Percentiles rank a stretch among this genome's conserved stretches.
phyloP scores from a whole-genome alignment of 2,329 filamentous ascomycete genomes.

The Aureobasidium leucospermi region DNA sequence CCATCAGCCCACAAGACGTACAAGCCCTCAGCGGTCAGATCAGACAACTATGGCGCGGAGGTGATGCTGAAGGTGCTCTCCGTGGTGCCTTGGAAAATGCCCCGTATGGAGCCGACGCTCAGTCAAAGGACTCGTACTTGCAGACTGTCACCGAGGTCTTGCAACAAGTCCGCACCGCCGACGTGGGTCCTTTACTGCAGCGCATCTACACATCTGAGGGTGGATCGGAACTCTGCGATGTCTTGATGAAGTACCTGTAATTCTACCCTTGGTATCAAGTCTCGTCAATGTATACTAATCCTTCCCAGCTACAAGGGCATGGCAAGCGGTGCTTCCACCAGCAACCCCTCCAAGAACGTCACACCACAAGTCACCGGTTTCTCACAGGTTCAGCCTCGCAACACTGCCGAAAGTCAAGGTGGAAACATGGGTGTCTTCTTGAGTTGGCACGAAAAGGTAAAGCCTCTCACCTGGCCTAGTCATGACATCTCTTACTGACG shows the following conservation, averaged over 20 bases:
- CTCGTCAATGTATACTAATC: not conserved
- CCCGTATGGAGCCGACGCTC: slow-evolving; percentile 56
- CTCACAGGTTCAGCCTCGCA: slow-evolving; percentile 61
- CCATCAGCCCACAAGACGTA: slow-evolving; percentile 69
- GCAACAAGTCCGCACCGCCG: slow-evolving; percentile 90
- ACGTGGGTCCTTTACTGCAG: slow-evolving; percentile 85
- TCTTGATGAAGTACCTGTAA: slow-evolving; percentile 96
- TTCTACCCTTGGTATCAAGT: slow-evolving; percentile 28
- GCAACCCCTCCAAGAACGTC: slow-evolving; percentile 34
- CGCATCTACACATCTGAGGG: slow-evolving; percentile 71
- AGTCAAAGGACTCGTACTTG: slow-evolving; percentile 68
- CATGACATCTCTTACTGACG: slow-evolving; percentile 15
- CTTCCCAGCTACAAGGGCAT: slow-evolving; percentile 78
- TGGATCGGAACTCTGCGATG: slow-evolving; percentile 79
- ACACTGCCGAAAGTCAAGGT: slow-evolving; percentile 61
- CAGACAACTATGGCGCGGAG: slow-evolving; percentile 76
- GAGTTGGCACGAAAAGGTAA: slow-evolving; percentile 92
- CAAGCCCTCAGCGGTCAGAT: slow-evolving; percentile 73
- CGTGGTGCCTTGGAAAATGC: slow-evolving; percentile 77
- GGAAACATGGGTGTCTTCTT: slow-evolving; percentile 93
- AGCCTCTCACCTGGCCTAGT: not conserved
- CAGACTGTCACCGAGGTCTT: slow-evolving; percentile 86
- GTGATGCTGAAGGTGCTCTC: slow-evolving; percentile 80
- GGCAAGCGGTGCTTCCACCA: slow-evolving; percentile 33
- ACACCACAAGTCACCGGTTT: slow-evolving; percentile 81